Evolutionary conservation across 768 basidiomycete genomes (phyloP).

Genomic region (Podaxis pistillaris): DNA sequence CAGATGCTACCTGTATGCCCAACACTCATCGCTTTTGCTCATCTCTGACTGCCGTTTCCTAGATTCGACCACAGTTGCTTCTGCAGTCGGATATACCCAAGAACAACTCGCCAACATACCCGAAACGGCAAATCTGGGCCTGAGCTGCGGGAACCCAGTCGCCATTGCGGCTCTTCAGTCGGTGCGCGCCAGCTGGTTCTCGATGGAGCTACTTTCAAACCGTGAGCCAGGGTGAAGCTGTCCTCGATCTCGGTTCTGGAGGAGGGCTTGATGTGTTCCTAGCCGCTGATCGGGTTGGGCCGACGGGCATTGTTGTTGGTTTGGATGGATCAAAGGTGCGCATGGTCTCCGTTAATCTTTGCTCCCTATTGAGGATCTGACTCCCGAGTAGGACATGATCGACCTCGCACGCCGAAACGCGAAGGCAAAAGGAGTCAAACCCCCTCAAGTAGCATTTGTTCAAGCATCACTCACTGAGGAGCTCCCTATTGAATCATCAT

Average conservation of each 20-base stretch:
- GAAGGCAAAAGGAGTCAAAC: constrained; percentile 33
- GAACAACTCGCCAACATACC: constrained; percentile 44
- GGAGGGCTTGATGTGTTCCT: constrained; percentile 57
- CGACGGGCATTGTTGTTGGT: constrained; percentile 49
- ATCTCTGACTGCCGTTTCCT: background rate
- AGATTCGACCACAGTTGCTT: constrained; percentile 35
- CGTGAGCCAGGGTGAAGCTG: constrained; percentile 48
- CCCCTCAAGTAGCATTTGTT: constrained; percentile 51
- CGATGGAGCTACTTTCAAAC: background rate
- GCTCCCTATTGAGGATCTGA: background rate
- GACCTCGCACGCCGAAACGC: constrained; percentile 46
- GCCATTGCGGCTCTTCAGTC: constrained; percentile 43
- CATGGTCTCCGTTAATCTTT: background rate
- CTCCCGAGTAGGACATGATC: constrained; percentile 46
- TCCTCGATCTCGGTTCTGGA: constrained; percentile 58
- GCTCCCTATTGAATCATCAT: constrained; percentile 45
- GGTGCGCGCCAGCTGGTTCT: constrained; percentile 24
- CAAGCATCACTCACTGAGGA: constrained; percentile 38
- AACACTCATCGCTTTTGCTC: background rate
- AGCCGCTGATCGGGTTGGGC: constrained; percentile 49
- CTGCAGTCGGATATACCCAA: constrained; percentile 46
- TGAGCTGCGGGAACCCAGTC: constrained; percentile 56
- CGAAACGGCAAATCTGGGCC: constrained; percentile 43
- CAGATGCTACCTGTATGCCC: constrained; percentile 22
- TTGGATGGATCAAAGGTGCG: constrained; percentile 50